These are phyloP conservation scores for Purshia tridentata DNA, from an alignment of 306 rosid genomes.

Conservation along the genomic window DNA sequence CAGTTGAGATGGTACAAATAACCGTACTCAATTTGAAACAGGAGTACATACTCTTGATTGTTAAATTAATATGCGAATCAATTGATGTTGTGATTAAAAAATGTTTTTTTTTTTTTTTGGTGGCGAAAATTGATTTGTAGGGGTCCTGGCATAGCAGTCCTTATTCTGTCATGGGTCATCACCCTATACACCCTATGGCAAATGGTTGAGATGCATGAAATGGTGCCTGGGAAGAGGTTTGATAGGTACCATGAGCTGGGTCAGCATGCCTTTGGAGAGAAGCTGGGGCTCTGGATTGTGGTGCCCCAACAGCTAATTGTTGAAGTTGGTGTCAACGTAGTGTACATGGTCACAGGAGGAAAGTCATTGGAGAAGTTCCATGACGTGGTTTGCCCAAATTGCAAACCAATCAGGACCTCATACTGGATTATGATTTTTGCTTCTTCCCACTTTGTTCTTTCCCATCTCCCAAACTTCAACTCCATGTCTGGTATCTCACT, in stretches of 20 bases:
- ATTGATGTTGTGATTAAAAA: too few species aligned
- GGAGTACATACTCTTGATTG: too few species aligned
- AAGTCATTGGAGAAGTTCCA: constrained; percentile 55
- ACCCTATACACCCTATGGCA: constrained; percentile 84
- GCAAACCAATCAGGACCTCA: constrained; percentile 35
- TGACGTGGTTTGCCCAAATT: constrained; percentile 44
- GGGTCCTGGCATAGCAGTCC: constrained; percentile 60
- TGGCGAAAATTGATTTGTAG: constrained; percentile 11
- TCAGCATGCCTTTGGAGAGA: constrained; percentile 73
- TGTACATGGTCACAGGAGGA: constrained; percentile 77
- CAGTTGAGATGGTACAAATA: too few species aligned
- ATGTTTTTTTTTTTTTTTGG: background rate
- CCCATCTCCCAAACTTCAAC: constrained; percentile 77
- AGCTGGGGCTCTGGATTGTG: constrained; percentile 69
- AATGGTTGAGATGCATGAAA: constrained; percentile 94
- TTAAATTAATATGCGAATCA: too few species aligned
- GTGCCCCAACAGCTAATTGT: constrained; percentile 73
- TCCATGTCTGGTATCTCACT: constrained; percentile 64
- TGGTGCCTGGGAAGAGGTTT: constrained; percentile 77
- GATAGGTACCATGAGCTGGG: constrained; percentile 91
- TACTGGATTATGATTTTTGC: constrained; percentile 62
- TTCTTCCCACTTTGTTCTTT: constrained; percentile 52
- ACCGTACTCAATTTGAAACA: too few species aligned
- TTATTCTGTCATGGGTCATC: constrained; percentile 68
- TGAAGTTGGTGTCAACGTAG: constrained; percentile 70